Evolutionary conservation across 805 yeast genomes (phyloP).

Genomic region (Lachancea sp.): DNA sequence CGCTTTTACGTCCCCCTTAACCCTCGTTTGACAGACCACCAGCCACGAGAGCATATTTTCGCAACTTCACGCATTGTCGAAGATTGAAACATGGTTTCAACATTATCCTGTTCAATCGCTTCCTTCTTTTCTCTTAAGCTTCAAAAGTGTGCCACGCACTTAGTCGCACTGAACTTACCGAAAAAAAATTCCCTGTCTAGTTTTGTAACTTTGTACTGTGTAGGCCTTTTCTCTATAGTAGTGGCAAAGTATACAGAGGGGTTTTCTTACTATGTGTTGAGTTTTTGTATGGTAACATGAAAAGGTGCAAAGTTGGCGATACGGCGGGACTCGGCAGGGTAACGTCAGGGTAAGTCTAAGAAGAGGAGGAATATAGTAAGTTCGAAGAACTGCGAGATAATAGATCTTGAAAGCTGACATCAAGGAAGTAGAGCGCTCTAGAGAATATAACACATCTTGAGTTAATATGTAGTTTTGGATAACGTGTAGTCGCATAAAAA

Average conservation of each 20-base stretch:
- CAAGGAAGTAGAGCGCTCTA: too few species aligned
- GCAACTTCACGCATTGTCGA: too few species aligned
- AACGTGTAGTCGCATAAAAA: too few species aligned
- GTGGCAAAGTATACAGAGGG: constrained; percentile 1
- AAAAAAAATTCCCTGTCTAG: constrained; percentile 5
- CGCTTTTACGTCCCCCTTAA: too few species aligned
- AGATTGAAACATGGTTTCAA: too few species aligned
- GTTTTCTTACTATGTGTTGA: constrained; percentile 2
- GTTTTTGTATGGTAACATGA: constrained; percentile 4
- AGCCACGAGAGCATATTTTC: too few species aligned
- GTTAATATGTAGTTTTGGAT: too few species aligned
- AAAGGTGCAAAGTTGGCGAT: constrained; percentile 3
- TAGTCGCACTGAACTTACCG: constrained; percentile 4
- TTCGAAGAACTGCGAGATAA: not conserved
- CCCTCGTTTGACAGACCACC: too few species aligned
- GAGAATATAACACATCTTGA: too few species aligned
- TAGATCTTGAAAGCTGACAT: not conserved
- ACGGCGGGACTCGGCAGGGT: constrained; percentile 3
- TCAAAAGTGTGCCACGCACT: too few species aligned
- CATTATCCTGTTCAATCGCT: too few species aligned
- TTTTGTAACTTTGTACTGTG: constrained; percentile 14
- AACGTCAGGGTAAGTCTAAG: not conserved
- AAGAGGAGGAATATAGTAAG: not conserved
- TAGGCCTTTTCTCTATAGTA: constrained; percentile 6
- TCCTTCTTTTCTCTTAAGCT: too few species aligned